Conservation (phyloP, 2,329 filamentous ascomycete genomes). For the Fusarium bactridioides region DNA sequence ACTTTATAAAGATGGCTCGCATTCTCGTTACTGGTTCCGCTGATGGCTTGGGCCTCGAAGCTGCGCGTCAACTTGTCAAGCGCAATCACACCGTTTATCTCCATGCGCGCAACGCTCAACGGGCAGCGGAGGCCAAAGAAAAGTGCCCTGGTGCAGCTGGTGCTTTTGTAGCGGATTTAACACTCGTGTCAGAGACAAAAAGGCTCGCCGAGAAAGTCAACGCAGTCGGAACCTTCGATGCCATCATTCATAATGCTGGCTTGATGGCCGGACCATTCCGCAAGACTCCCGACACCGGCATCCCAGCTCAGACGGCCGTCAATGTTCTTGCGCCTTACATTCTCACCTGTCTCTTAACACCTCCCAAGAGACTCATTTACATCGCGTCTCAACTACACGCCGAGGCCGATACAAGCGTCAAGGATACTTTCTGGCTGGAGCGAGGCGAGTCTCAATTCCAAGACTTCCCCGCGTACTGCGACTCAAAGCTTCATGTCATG, state of each 20-base stretch:
- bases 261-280: conserved; percentile 25
- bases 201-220: conserved; percentile 30
- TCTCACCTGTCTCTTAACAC: conserved; percentile 24
- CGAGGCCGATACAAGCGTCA: conserved; percentile 7
- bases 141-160: conserved; percentile 24
- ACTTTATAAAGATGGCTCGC: conserved; percentile 20
- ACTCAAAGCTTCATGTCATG: conserved; percentile 33
- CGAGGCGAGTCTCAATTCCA: conserved; percentile 22
- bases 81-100: conserved; percentile 35
- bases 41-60: conserved; percentile 34
- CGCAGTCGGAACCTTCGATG: conserved; percentile 30
- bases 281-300: conserved; percentile 22
- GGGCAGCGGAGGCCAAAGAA: conserved; percentile 22
- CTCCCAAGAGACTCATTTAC: conserved; percentile 27
- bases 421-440: conserved; percentile 30
- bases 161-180: conserved; percentile 24
- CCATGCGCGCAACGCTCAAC: conserved; percentile 29
- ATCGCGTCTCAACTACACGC: conserved; percentile 25
- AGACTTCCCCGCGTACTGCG: conserved; percentile 26
- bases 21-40: conserved; percentile 37
- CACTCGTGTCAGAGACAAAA: conserved; percentile 22
- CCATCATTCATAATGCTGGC: conserved; percentile 32
- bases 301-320: conserved; percentile 27
- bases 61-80: conserved; percentile 35
- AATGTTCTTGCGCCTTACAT: conserved; percentile 36